These are phyloP conservation scores for Noccaea bulbosa DNA, from an alignment of 345 rosid species.

Conservation along the genomic window DNA sequence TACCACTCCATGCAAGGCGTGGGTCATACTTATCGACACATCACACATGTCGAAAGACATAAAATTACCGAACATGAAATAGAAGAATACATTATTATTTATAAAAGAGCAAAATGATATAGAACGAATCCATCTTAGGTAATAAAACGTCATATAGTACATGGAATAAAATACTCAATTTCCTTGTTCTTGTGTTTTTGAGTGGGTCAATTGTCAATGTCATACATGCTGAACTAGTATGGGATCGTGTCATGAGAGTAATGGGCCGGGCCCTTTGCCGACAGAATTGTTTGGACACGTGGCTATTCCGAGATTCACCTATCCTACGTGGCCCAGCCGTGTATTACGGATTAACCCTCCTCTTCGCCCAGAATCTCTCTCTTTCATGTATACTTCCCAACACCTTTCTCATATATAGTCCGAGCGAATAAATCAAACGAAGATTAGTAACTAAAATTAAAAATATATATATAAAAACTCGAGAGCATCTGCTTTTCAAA, in stretches of 20 bases:
- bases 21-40: no score
- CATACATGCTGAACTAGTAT: slow-evolving; percentile 12
- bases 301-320: slow-evolving; percentile 15
- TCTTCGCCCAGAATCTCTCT: slow-evolving; percentile 35
- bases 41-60: no score
- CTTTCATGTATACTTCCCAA: slow-evolving; percentile 14
- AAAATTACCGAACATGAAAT: no score
- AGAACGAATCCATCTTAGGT: no score
- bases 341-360: slow-evolving; percentile 32
- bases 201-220: slow-evolving; percentile 23
- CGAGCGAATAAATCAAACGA: slow-evolving; percentile 35
- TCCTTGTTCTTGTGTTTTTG: not conserved
- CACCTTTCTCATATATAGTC: not conserved
- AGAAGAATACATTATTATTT: no score
- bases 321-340: slow-evolving; percentile 41
- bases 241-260: not conserved
- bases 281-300: slow-evolving; percentile 28
- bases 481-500: slow-evolving; percentile 31
- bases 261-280: slow-evolving; percentile 44
- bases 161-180: not conserved
- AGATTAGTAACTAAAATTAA: not conserved
- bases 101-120: no score
- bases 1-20: no score
- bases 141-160: no score
- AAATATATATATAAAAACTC: slow-evolving; percentile 13